Base-by-base conservation (phyloP, 2,329 filamentous ascomycete species). In the Aspergillus latus region DNA sequence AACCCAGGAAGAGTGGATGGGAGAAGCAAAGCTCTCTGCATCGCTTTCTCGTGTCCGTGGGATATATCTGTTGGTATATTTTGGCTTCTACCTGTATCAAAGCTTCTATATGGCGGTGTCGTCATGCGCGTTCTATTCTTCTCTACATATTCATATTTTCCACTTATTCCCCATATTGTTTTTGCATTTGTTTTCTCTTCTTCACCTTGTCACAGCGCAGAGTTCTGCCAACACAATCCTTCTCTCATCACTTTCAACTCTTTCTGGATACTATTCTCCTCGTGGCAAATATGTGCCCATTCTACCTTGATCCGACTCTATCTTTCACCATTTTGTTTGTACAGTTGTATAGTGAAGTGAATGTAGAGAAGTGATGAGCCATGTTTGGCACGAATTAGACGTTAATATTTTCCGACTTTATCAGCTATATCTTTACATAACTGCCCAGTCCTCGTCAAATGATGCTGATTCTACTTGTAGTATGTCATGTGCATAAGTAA, bases 101-200 rank as follows among this genome's bases (percentile, higher is more conserved):
- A 56, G 34, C 15, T 61, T 61, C 54, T 42, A 58, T 60, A 42
- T 52, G 54, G 40, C 39, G 42, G 52, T 51, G 48, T 54, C 48
- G 13, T 28, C 43, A 59, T 63, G 59, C 59, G 54, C 54, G 59
- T 59, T 46, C 53, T 52, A 60, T 59, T 53, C 52, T 59, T 60
- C 53, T 39, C 39, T 47, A 61, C 59, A 60, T 53, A 62, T 63
- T 43, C 52, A 67, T 66, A 62, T 59, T 64, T 51, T 63, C 62
- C 62, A 66, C 61, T 66, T 72, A 70, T 72, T 72, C 68, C 68
- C 68, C 68, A 66, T 71, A 65, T 63, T 49, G 65, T 69, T 71
- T 69, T 51, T 61, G 49, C 57, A 56, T 56, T 57, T 46, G 51
- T 16, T 61, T 56, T 43, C 63, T 56, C 54, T 64, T 62, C 55